Evolutionary conservation across 192 early-diverging fungal species (phyloP), one percentile per base, ranked within the genome.

Genomic region (Backusella australiensis): DNA sequence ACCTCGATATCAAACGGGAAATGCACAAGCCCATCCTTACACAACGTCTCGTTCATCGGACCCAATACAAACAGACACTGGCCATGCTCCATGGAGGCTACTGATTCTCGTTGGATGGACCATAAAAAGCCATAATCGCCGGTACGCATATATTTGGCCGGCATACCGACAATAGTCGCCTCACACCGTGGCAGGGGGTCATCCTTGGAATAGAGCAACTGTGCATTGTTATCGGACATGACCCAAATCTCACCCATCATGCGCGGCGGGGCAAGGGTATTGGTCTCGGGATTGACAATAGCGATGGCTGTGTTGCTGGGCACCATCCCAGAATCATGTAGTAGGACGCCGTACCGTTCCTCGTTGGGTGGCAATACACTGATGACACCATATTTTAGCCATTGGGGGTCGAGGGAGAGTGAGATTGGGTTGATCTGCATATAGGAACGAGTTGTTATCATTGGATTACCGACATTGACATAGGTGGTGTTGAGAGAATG

Each of bases 171-270:
- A 21, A 95, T 85, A 7, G 84, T 77, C 12, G 85, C 87, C 63
- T 71, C 77, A 66, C 82, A 86, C 34, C 84, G 75, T 34, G 73
- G 69, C 26, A 72, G 56, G 34, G 78, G 78, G 15, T 79, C 80
- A 19, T 81, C 85, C 7, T 78, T 77, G 0, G 2, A 84, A 86
- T 52, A 84, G 85, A 6, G 79, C 83, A 73, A 83, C 84, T 11
- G 82, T 63, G 56, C 56, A 29, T 63, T 63, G 23, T 29, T 65
- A 52, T 88, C 85, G 19, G 88, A 90, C 39, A 84, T 89, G 15
- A 95, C 93, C 93, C 93, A 95, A 19, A 95, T 93, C 85, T 95
- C 94, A 42, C 94, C 94, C 67, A 95, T 83, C 67, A 87, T 86
- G 46, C 92, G 86, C 1, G 89, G 86, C 3, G 86, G 77, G 69